Conservation (phyloP, 352 stramenopile genomes). For the Globisporangium cederbergense region DNA sequence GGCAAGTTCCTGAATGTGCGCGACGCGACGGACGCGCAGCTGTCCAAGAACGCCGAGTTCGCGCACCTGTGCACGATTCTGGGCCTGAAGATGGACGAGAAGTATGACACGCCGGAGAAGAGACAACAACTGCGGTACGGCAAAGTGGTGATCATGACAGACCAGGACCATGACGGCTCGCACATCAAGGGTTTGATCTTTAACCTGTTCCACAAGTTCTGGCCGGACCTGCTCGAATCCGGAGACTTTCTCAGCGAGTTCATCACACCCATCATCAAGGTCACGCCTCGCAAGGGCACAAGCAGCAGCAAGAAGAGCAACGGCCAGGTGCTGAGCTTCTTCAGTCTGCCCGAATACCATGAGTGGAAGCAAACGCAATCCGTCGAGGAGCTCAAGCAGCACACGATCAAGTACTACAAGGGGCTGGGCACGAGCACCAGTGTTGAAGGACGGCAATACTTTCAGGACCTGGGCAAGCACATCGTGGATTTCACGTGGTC, state of each 20-base stretch:
- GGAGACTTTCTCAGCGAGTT: slow-evolving; percentile 98
- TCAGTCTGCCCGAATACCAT: slow-evolving; percentile 96
- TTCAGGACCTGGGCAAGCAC: slow-evolving; percentile 94
- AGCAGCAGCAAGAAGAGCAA: slow-evolving; percentile 64
- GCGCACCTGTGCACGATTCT: slow-evolving; percentile 97
- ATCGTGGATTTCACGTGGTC: slow-evolving; percentile 89
- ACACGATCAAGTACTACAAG: slow-evolving; percentile 99
- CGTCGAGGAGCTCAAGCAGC: slow-evolving; percentile 78
- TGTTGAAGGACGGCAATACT: slow-evolving; percentile 97
- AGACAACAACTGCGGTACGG: slow-evolving; percentile 94
- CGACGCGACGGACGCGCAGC: slow-evolving; percentile 76
- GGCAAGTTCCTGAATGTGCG: slow-evolving; percentile 94
- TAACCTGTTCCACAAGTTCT: slow-evolving; percentile 99
- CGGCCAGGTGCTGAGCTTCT: slow-evolving; percentile 87
- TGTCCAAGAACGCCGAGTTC: slow-evolving; percentile 94
- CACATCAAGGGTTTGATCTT: slow-evolving; percentile 99
- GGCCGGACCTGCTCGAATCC: slow-evolving; percentile 94
- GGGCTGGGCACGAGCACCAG: slow-evolving; percentile 98
- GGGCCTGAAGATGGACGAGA: slow-evolving; percentile 95
- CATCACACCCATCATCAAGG: slow-evolving; percentile 99
- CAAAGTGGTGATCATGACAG: slow-evolving; percentile 99
- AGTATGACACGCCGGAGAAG: slow-evolving; percentile 93
- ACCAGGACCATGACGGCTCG: slow-evolving; percentile 98
- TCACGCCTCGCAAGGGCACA: slow-evolving; percentile 41
- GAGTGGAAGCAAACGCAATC: slow-evolving; percentile 87